Evolutionary conservation across 1,139 yeast species (phyloP), one percentile per base, ranked within the genome.

Genomic region (Hyphopichia burtonii): DNA sequence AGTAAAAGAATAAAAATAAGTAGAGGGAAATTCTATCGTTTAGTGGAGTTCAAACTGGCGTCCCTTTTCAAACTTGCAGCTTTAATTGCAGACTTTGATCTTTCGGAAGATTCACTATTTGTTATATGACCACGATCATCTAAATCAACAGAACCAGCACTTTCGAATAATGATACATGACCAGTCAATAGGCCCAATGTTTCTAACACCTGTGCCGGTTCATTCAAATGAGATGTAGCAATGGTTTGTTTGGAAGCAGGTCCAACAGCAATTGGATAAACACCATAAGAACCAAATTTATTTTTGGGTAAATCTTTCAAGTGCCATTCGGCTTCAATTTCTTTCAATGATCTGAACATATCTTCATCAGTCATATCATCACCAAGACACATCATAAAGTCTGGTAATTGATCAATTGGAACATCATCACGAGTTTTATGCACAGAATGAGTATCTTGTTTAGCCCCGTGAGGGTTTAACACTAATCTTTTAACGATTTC

Each of bases 321-420:
- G 31, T 54, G 55, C 77, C 82, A 84, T 28, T 65, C 62, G 2
- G 61, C 57, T 51, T 84, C 90, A 49, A 85, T 78, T 4, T 68
- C 69, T 46, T 80, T 76, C 52, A 93, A 68, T 20, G 93, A 84
- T 46, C 72, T 75, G 63, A 93, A 93, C 99, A 93, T 93, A 59
- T 93, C 99, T 63, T 93, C 99, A 63, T 93, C 99, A 0, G 99
- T 94, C 41, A 85, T 76, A 61, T 93, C 99, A 63, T 93, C 99
- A 38, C 99, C 99, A 37, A 89, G 69, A 66, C 98, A 93, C 43
- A 91, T 65, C 39, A 87, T 79, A 57, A 94, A 93, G 55, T 87
- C 96, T 0, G 96, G 93, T 39, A 80, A 69, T 39, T 77, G 72
- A 2, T 73, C 76, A 22, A 65, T 60, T 0, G 71, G 57, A 20